Percentiles rank a stretch among this genome's conserved stretches.
Evolutionary conservation across 1,284 basidiomycete species (phyloP).

Genomic region (Ganoderma multipileum): DNA sequence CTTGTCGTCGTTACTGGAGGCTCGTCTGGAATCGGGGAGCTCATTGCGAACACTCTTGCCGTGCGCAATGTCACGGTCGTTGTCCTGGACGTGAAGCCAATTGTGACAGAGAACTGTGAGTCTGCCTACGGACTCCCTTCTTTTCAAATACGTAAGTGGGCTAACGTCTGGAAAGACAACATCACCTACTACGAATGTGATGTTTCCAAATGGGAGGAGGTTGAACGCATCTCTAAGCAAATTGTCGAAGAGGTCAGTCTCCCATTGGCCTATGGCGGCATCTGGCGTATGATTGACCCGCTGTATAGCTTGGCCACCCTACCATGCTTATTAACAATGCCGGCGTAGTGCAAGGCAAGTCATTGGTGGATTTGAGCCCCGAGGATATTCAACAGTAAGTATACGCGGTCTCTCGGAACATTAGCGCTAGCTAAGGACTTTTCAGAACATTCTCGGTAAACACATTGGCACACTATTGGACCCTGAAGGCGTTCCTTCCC

Average conservation of each 20-base stretch:
- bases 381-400: slow-evolving; percentile 84
- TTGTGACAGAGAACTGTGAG: slow-evolving; percentile 78
- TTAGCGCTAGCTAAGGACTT: slow-evolving; percentile 7
- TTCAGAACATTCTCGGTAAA: slow-evolving; percentile 90
- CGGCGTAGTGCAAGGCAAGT: slow-evolving; percentile 92
- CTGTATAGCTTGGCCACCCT: slow-evolving; percentile 77
- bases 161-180: slow-evolving; percentile 58
- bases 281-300: neutral
- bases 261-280: slow-evolving; percentile 1
- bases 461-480: slow-evolving; percentile 89
- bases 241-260: slow-evolving; percentile 75
- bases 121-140: neutral
- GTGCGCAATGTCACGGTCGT: slow-evolving; percentile 83
- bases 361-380: slow-evolving; percentile 79
- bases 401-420: neutral
- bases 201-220: slow-evolving; percentile 86
- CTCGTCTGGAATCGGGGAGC: slow-evolving; percentile 89
- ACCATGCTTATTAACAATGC: slow-evolving; percentile 96
- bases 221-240: slow-evolving; percentile 72
- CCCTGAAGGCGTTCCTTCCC: slow-evolving; percentile 92
- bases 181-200: slow-evolving; percentile 88
- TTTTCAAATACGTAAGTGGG: no score
- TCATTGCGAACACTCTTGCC: slow-evolving; percentile 85
- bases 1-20: slow-evolving; percentile 92
- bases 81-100: slow-evolving; percentile 83